Conservation (phyloP, 208 protist species). For the Herpetomonas samuelpessoai region DNA sequence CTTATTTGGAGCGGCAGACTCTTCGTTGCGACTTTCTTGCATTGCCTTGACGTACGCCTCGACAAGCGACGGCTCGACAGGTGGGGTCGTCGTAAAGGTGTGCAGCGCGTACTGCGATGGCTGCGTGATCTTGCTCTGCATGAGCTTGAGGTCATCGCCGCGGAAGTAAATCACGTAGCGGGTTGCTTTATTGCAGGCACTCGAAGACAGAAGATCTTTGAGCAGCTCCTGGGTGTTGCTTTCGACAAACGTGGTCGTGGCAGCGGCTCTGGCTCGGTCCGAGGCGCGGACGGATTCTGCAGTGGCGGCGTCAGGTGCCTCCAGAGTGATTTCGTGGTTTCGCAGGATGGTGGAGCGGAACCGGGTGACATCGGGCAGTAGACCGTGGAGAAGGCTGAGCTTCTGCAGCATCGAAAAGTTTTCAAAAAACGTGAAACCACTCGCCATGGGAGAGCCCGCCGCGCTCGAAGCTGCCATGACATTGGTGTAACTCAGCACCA, state of each 20-base stretch:
- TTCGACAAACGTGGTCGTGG: background rate
- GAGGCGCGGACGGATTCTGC: no score
- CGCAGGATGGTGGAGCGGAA: background rate
- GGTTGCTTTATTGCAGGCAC: slow-evolving; percentile 71
- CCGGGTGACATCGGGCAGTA: slow-evolving; percentile 1
- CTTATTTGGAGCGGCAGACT: no score
- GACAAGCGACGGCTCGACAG: slow-evolving; percentile 46
- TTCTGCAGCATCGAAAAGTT: slow-evolving; percentile 54
- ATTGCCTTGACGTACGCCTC: slow-evolving; percentile 9
- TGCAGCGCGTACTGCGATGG: slow-evolving; percentile 64
- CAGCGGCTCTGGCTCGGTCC: no score
- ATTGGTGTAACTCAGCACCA: background rate
- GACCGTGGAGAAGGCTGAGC: slow-evolving; percentile 54
- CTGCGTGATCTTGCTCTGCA: slow-evolving; percentile 73
- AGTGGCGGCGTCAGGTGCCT: slow-evolving; percentile 3
- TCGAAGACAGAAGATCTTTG: slow-evolving; percentile 31
- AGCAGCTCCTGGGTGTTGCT: slow-evolving; percentile 19
- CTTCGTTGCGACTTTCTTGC: no score
- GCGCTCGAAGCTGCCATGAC: background rate
- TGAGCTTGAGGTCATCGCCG: slow-evolving; percentile 73
- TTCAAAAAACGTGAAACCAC: slow-evolving; percentile 6
- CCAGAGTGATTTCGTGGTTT: background rate
- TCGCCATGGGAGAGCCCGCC: background rate
- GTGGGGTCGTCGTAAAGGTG: slow-evolving; percentile 71
- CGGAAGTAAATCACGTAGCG: slow-evolving; percentile 84